A percentile compares a stretch with the other conserved stretches of the same genome.
These are phyloP conservation scores for Trametes meyenii DNA, from an alignment of 768 basidiomycete genomes.

Conservation along the genomic window DNA sequence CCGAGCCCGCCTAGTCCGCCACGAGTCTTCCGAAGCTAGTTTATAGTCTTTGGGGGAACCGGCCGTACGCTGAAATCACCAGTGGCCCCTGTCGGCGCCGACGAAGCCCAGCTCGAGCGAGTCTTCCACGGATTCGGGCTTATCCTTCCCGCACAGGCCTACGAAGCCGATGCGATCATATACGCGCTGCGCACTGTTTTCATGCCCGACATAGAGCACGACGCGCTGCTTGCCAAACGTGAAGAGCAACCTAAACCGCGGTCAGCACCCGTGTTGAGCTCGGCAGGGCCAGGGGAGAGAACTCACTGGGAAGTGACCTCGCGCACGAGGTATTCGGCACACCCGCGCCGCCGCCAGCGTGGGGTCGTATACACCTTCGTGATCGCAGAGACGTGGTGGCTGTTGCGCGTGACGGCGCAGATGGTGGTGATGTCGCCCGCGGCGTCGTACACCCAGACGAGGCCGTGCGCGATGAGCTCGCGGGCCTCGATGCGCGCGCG, in stretches of 20 bases:
- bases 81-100: conserved; percentile 52
- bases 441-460: conserved; percentile 56
- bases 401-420: conserved; percentile 59
- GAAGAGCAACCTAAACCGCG: conserved; percentile 41
- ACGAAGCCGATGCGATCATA: conserved; percentile 58
- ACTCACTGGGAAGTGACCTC: conserved; percentile 48
- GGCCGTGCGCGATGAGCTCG: conserved; percentile 50
- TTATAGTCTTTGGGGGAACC: neutral
- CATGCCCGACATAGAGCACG: conserved; percentile 56
- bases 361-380: conserved; percentile 60
- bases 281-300: neutral
- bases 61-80: conserved; percentile 38
- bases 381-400: conserved; percentile 51
- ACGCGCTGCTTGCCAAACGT: conserved; percentile 49
- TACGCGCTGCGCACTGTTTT: conserved; percentile 52
- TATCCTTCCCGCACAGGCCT: conserved; percentile 45
- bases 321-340: conserved; percentile 55
- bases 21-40: neutral
- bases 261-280: conserved; percentile 12
- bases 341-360: conserved; percentile 47
- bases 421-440: conserved; percentile 47
- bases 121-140: conserved; percentile 46
- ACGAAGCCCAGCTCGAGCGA: conserved; percentile 58
- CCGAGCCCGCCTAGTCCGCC: neutral
- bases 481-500: conserved; percentile 47